Base-by-base conservation (phyloP, 352 stramenopile species). In the Phytopythium helicoides region DNA sequence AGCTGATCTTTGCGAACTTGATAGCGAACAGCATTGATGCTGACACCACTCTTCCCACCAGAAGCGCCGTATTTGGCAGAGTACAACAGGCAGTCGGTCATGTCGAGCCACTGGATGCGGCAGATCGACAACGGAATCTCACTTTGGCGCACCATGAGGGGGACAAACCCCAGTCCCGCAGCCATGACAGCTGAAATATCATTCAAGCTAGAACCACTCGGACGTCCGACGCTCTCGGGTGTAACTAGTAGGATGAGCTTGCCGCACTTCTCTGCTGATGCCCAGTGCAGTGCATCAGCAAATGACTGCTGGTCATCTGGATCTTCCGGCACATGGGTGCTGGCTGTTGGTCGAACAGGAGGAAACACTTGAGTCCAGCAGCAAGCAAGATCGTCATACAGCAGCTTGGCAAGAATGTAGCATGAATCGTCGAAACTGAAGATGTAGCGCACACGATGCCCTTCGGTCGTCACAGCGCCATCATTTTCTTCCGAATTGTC, bases 51-150 rank as follows among this genome's bases (percentile, higher is more conserved):
- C 16, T 26, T 34, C 14, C 23, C 48, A 44, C 51, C 34, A 15
- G 47, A 21, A 3, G 14, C 9, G 11, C 51, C 39, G 39, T 48
- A 35, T 23, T 9, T 26, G 18, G 34, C 42, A 45, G 58, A 54
- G 58, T 91, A 85, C 37, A 86, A 52, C 14, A 91, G 58, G 37
- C 69, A 84, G 50, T 91, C 78, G 7, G 74, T 78, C 59, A 91
- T 72, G 47, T 91, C 81, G 19, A 91, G 74, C 81, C 81, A 91
- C 51, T 91, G 81, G 46, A 91, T 91, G 33, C 81, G 81, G 46
- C 81, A 91, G 49, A 91, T 91, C 10, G 78, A 89, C 21, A 91
- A 58, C 16, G 81, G 81, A 52, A 91, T 91, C 62, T 91, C 81
- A 31, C 78, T 89, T 22, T 70, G 68, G 12, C 81, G 76, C 33